Evolutionary conservation across 2,329 filamentous ascomycete genomes (phyloP), one percentile per base, ranked within the genome.

Genomic region (Diplocarpon mali): DNA sequence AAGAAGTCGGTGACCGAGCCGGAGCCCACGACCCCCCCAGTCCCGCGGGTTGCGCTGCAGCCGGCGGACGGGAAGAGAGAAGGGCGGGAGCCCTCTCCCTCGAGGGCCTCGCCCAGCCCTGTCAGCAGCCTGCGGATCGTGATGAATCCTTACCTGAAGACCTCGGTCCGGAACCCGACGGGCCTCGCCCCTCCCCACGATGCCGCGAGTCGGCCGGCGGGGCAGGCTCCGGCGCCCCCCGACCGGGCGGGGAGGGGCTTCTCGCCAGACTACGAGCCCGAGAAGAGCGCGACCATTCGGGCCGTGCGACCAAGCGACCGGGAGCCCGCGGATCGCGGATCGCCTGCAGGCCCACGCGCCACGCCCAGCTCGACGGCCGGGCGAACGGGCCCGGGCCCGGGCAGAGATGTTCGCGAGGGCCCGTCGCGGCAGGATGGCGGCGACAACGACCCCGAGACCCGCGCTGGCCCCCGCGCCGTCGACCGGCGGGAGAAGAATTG

Each of bases 1-100:
- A 96, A 96, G 75, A 93, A 90, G 73, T 95, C 89, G 5, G 66
- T 87, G 29, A 76, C 78, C 12, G 88, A 93, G 51, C 64, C 56
- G 36, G 72, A 76, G 16, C 73, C 83, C 29, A 78, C 82, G 1
- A 56, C 64, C 28, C 71, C 63, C 47, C 61, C 56, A 54, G 70
- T 61, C 48, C 67, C 64, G 56, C 64, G 63, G 63, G 51, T 61
- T 36, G 52, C 46, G 52, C 55, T 51, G 44, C 54, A 57, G 36
- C 45, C 40, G 16, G 47, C 50, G 7, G 20, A 24, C 20, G 20
- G 20, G 7, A 7, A 24, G 20, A 7, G 20, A 24, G 20, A 24
- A 24, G 20, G 20, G 40, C n/a, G 32, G 14, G 54, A 53, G 31
- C 35, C 38, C 31, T n/a, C 44, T 41, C 53, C 40, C 14, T 37